These are phyloP conservation scores for Penicillium desertorum DNA, from an alignment of 495 filamentous ascomycete species.

Conservation along the genomic window DNA sequence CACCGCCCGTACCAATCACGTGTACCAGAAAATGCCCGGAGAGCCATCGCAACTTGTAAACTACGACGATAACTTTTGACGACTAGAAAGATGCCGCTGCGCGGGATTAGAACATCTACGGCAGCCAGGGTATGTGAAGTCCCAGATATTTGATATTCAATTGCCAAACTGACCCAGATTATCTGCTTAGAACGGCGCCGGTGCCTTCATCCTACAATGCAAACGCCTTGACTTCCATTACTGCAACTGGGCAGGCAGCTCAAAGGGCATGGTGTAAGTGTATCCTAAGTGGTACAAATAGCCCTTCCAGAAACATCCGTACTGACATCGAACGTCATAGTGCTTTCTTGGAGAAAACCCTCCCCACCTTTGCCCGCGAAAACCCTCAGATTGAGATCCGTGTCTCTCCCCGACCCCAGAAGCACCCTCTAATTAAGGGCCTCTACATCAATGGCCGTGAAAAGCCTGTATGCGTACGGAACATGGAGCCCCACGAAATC, in stretches of 20 bases:
- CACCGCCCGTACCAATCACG: constrained; percentile 27
- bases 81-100: constrained; percentile 63
- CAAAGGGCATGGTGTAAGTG: constrained; percentile 87
- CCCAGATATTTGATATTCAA: neutral
- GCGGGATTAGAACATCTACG: constrained; percentile 51
- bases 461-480: constrained; percentile 85
- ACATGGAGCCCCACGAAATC: constrained; percentile 77
- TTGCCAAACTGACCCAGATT: constrained; percentile 9
- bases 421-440: constrained; percentile 84
- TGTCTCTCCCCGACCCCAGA: constrained; percentile 80
- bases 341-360: constrained; percentile 71
- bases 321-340: constrained; percentile 42
- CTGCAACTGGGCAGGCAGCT: constrained; percentile 92
- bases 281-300: neutral
- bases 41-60: constrained; percentile 9
- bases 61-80: constrained; percentile 10
- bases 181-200: constrained; percentile 78
- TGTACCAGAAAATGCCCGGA: constrained; percentile 28
- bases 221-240: constrained; percentile 93
- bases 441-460: constrained; percentile 87
- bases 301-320: neutral
- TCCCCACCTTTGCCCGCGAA: constrained; percentile 70
- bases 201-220: constrained; percentile 96
- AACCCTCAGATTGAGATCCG: constrained; percentile 91
- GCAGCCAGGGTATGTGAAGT: constrained; percentile 38